These are phyloP conservation scores for Dispira simplex DNA, from an alignment of 192 early-diverging fungal genomes.

Conservation along the genomic window DNA sequence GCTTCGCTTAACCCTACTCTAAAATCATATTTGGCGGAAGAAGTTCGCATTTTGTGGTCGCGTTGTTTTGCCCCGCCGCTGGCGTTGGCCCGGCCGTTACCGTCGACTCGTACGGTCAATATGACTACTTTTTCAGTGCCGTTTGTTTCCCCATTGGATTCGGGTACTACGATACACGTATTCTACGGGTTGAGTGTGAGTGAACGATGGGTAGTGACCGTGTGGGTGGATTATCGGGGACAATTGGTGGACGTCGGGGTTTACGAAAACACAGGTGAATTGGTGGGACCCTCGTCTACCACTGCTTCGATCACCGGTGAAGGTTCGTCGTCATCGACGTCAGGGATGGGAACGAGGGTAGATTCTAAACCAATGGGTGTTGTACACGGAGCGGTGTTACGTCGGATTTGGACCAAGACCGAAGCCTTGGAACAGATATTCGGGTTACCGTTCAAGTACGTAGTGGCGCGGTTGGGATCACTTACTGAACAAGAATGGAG, in stretches of 20 bases:
- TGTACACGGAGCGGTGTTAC: not conserved
- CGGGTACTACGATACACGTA: conserved; percentile 7
- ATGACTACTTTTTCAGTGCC: not conserved
- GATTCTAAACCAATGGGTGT: too few species aligned
- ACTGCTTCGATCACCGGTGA: too few species aligned
- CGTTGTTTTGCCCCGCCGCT: conserved; percentile 9
- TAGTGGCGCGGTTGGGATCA: conserved; percentile 4
- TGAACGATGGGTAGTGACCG: not conserved
- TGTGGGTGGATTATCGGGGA: conserved; percentile 8
- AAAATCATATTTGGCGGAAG: not conserved
- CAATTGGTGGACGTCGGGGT: conserved; percentile 5
- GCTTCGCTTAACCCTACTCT: not conserved
- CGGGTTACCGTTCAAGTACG: conserved; percentile 5
- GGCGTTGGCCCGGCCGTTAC: not conserved
- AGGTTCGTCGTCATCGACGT: too few species aligned
- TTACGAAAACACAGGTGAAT: not conserved
- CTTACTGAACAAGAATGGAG: not conserved
- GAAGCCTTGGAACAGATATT: not conserved
- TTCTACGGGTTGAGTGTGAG: not conserved
- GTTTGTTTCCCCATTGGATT: conserved; percentile 7
- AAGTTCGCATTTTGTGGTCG: not conserved
- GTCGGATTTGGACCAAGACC: not conserved
- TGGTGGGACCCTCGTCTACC: too few species aligned
- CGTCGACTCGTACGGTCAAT: not conserved
- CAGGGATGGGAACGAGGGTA: not conserved